Evolutionary conservation across 2,329 filamentous ascomycete species (phyloP), one percentile per base, ranked within the genome.

Genomic region (Ilyonectria mors-panacis): DNA sequence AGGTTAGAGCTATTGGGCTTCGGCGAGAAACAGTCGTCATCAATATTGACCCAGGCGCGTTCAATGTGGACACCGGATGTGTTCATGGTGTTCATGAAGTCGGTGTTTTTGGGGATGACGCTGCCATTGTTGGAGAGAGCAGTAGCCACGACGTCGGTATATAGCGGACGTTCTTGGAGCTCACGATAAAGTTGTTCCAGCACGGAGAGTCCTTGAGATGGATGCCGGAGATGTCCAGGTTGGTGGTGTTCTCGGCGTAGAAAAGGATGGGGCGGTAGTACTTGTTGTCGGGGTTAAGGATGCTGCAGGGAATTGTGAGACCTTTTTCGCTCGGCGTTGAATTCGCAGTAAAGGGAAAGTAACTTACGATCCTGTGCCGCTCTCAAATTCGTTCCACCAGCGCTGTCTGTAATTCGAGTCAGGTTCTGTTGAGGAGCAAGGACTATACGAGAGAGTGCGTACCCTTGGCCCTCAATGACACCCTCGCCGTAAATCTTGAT

Each of bases 171-270:
- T 88, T 85, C 74, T 88, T 80, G 50, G 82, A 88, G 35, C 85
- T 85, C 15, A 90, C 87, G 39, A 91, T 81, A 70, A 90, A 91
- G 73, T 88, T 91, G 2, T 86, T 89, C 88, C 89, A 91, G 80
- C 87, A 89, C 1, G 89, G 88, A 0, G 87, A 89, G 75, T 89
- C 87, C 66, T 89, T 85, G 71, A 90, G 83, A 17, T 86, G 85
- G 59, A 91, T 88, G 1, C 89, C 89, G 39, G 86, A 83, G 6
- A 91, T 83, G 4, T 83, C 83, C 2, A 91, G 76, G 23, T 88
- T 86, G 5, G 88, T 90, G 0, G 87, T 85, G 54, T 90, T 90
- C 75, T 90, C 87, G 0, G 87, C 88, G 42, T 89, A 82, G 78
- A 91, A 91, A 3, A 91, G 81, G 30, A 90, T 87, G 0, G 89